Evolutionary conservation across 2,329 filamentous ascomycete species (phyloP), one percentile per base, ranked within the genome.

Genomic region (Pseudogymnoascus pannorum): DNA sequence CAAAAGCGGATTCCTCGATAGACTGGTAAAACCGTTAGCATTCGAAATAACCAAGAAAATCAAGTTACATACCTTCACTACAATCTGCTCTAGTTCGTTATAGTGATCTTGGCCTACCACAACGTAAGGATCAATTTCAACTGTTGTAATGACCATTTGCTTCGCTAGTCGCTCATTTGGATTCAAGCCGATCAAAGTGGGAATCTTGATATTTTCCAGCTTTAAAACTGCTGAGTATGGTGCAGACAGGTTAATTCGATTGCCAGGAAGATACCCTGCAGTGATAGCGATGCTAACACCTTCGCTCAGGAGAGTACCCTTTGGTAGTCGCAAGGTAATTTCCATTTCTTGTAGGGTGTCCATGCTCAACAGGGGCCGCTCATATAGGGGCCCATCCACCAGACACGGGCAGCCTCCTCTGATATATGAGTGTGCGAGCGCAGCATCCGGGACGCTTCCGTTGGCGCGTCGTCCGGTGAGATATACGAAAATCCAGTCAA

Each of bases 131-230:
- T 89, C 86, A 58, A 91, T 75, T 71, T 83, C 81, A 9, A 90
- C 71, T 61, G 82, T 86, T 8, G 83, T 79, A 14, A 87, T 74
- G 1, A 91, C 80, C 59, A 87, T 80, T 74, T 92, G 88, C 73
- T 84, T 88, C 3, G 78, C 80, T 35, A 74, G 65, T 64, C 89
- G 77, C 78, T 92, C 89, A 68, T 91, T 88, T 20, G 76, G 72
- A 68, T 92, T 91, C 26, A 92, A 82, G 0, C 89, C 89, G 54
- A 92, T 83, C 58, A 92, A 72, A 31, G 84, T 85, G 24, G 88
- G 86, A 8, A 91, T 78, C 36, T 79, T 79, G 58, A 92, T 71
- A 18, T 81, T 79, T 54, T 80, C 78, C 7, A 91, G 71, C 36
- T 77, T 76, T 51, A 88, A 70, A 38, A 72, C 68, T 61, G 67